Evolutionary conservation across 2,329 filamentous ascomycete genomes (phyloP), one percentile per base, ranked within the genome.

Genomic region (Rutstroemia sp.): DNA sequence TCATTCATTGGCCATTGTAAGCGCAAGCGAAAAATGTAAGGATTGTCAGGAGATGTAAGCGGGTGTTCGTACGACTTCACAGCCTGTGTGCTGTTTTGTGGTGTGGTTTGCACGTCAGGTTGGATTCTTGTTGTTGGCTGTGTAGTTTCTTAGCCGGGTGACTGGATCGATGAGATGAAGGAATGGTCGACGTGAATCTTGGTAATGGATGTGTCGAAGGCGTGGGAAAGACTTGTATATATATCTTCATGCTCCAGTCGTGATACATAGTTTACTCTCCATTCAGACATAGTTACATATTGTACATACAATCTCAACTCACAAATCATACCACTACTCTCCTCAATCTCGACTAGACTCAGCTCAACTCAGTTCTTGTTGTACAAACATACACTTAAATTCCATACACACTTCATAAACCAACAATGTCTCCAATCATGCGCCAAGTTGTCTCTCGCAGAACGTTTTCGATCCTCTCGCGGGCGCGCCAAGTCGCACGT

Each of bases 371-470:
- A 44, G 12, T 44, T 21, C 9, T 4, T 19, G 12, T 9, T 44
- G 17, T 44, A 23, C 17, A 44, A 10, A 19, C 40, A 44, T 21
- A 19, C 40, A 44, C 23, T 17, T 17, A 17, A 27, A 27, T 27
- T 27, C 25, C 25, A 27, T 5, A 27, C 21, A 10, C 40, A 19
- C 17, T 10, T 10, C 16, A 17, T 3, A 17, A 6, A 17, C 17
- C 14, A 44, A 23, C 17, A 44, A 56, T 56, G 54, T 56, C 48
- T 6, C 54, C 54, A 30, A 52, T 52, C 4, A n/a, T 47, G 23
- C 54, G 54, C n/a, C 27, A 38, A 38, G 40, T 52, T 16, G 23
- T 40, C n/a, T 52, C 48, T 21, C 48, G 54, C 17, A 38, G 54
- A 21, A 16, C 54, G 12, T 52, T 56, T n/a, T 56, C 54, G 12